phyloP scores from a whole-genome alignment of 2,329 filamentous ascomycete genomes.

The Aspergillus pseudoterreus region DNA sequence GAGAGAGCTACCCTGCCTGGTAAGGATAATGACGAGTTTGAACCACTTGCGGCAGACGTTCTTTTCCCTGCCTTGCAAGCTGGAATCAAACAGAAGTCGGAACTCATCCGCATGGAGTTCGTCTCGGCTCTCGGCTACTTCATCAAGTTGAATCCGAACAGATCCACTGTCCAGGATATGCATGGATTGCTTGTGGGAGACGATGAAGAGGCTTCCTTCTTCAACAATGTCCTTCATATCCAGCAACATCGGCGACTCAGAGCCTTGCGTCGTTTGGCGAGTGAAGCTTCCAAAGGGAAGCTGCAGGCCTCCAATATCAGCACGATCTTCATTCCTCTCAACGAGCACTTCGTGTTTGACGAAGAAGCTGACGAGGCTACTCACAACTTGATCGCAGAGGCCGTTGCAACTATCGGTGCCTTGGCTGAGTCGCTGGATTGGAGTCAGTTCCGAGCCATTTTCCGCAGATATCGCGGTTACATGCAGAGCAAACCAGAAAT shows the following conservation, averaged over 20 bases:
- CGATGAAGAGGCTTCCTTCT: slow-evolving; percentile 82
- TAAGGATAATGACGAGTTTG: slow-evolving; percentile 45
- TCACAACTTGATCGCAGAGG: slow-evolving; percentile 80
- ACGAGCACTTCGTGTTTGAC: slow-evolving; percentile 93
- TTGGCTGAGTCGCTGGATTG: slow-evolving; percentile 77
- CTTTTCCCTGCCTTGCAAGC: slow-evolving; percentile 73
- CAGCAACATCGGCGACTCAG: slow-evolving; percentile 81
- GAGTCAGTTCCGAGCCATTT: slow-evolving; percentile 81
- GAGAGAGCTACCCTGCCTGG: slow-evolving; percentile 54
- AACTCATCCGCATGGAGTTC: slow-evolving; percentile 80
- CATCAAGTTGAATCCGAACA: slow-evolving; percentile 65
- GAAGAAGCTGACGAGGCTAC: slow-evolving; percentile 71
- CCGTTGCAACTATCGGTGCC: slow-evolving; percentile 73
- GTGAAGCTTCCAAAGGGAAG: slow-evolving; percentile 60
- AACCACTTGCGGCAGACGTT: slow-evolving; percentile 59
- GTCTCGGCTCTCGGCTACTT: slow-evolving; percentile 75
- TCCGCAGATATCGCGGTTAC: slow-evolving; percentile 80
- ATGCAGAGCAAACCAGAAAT: slow-evolving; percentile 74
- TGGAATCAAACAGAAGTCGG: slow-evolving; percentile 73
- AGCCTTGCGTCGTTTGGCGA: slow-evolving; percentile 72
- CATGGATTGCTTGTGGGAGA: slow-evolving; percentile 63
- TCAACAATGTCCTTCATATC: slow-evolving; percentile 86
- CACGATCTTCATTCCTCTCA: slow-evolving; percentile 82
- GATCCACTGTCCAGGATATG: slow-evolving; percentile 71
- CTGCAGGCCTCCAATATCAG: slow-evolving; percentile 75